Evolutionary conservation across 2,329 filamentous ascomycete species (phyloP).

Genomic region (Exophiala oligosperma): DNA sequence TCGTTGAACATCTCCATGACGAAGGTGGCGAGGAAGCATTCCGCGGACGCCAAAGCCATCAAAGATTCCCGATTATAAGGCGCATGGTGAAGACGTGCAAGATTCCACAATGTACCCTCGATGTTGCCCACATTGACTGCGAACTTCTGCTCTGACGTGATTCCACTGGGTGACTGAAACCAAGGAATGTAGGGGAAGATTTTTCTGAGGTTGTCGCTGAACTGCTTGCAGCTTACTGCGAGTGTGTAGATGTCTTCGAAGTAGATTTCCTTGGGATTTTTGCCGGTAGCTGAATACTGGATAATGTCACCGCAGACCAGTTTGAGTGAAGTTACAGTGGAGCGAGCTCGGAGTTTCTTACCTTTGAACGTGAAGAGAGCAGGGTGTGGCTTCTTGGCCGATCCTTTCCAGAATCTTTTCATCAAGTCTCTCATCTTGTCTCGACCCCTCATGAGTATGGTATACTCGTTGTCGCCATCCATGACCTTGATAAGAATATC

Average conservation of each 20-base stretch:
- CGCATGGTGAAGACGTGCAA: too few species aligned
- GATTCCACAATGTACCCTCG: too few species aligned
- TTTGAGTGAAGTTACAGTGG: not conserved
- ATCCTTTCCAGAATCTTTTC: not conserved
- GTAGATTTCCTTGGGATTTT: not conserved
- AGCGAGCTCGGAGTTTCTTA: not conserved
- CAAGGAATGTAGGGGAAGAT: not conserved
- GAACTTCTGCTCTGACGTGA: not conserved
- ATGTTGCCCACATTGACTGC: not conserved
- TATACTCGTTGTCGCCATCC: not conserved
- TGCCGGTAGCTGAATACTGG: not conserved
- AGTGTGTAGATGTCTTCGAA: not conserved
- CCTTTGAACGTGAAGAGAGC: not conserved
- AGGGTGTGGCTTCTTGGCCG: not conserved
- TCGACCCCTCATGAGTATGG: not conserved
- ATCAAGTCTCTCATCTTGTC: not conserved
- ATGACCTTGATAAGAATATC: not conserved
- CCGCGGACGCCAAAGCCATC: not conserved
- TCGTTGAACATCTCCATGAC: not conserved
- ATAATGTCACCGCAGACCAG: not conserved
- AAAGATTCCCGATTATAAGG: not conserved
- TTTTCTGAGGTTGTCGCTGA: not conserved
- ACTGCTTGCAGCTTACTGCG: not conserved
- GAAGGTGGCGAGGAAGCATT: not conserved
- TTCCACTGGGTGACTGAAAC: not conserved